Evolutionary conservation across 768 basidiomycete genomes (phyloP), one percentile per base, ranked within the genome.

Genomic region (Mycena leptocephala): DNA sequence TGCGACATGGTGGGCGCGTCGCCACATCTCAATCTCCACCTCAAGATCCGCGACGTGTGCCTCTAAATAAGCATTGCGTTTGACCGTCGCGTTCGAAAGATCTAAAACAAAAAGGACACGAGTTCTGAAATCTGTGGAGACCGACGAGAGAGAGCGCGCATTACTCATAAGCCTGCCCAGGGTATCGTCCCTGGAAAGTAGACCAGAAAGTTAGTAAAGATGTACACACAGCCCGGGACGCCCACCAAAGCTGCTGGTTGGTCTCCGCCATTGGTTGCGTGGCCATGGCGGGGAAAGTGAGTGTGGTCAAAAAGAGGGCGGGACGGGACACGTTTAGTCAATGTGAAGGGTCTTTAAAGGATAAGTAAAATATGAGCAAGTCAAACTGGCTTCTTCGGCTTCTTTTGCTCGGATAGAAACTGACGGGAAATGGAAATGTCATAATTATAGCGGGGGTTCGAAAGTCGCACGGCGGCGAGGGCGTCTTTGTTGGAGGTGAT

Each of bases 1-100:
- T 32, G 90, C 90, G 56, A 88, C 88, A 20, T 92, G 85, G 81
- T 94, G 93, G 28, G 93, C 94, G 79, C 91, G 90, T 83, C 93
- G 94, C 93, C 93, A 94, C 30, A 93, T 90, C 24, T 87, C 85
- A 32, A 95, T 85, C 83, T 95, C 94, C 51, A 91, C 85, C 81
- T 95, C 93, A 53, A 95, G 88, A 78, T 94, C 93, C 39, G 89
- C 86, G 61, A 95, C 89, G 72, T 92, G 90, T 62, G 86, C 88
- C 84, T 94, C 93, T 24, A 95, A 87, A 77, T 92, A 91, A 56
- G 86, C 81, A 80, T 94, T 94, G 58, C 90, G 89, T 80, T 92
- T 90, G 79, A 94, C 82, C 18, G 94, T 95, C 58, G 88, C 87
- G 46, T 88, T 87, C 48, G 94, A 94, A 70, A 95, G 89, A 81